Conservation (phyloP, 352 stramenopile genomes). For the Phytophthora cactorum region DNA sequence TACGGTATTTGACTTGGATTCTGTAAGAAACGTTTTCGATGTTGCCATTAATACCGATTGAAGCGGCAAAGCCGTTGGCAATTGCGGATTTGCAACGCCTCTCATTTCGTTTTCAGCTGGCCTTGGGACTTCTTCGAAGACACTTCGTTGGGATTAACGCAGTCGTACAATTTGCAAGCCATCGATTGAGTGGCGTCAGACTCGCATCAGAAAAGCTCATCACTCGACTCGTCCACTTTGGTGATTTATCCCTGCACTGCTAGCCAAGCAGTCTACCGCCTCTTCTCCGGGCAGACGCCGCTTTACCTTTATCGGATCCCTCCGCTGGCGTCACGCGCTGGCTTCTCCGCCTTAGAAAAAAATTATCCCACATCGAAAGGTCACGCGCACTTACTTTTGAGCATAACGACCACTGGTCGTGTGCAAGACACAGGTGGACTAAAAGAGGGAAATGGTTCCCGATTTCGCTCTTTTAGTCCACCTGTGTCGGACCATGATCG, state of each 20-base stretch:
- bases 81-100: conserved; percentile 7
- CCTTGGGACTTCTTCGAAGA: not conserved
- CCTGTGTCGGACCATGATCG: conserved; percentile 13
- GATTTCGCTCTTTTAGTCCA: too few species aligned
- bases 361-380: conserved; percentile 8
- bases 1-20: conserved; percentile 4
- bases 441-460: too few species aligned
- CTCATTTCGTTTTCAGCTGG: not conserved
- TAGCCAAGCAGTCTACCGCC: not conserved
- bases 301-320: conserved; percentile 5
- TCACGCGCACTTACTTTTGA: not conserved
- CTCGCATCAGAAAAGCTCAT: conserved; percentile 15
- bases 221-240: not conserved
- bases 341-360: conserved; percentile 6
- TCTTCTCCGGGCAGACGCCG: conserved; percentile 27
- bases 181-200: conserved; percentile 14
- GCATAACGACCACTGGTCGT: too few species aligned
- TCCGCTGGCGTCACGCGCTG: conserved; percentile 31
- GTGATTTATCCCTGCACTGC: not conserved
- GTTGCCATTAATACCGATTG: not conserved
- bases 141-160: too few species aligned
- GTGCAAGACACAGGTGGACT: too few species aligned
- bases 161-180: conserved; percentile 1
- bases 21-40: conserved; percentile 4
- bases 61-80: not conserved